A percentile compares a stretch with the other conserved stretches of the same genome.
phyloP scores from a whole-genome alignment of 2,329 filamentous ascomycete species.

The Colletotrichum lindemuthianum region DNA sequence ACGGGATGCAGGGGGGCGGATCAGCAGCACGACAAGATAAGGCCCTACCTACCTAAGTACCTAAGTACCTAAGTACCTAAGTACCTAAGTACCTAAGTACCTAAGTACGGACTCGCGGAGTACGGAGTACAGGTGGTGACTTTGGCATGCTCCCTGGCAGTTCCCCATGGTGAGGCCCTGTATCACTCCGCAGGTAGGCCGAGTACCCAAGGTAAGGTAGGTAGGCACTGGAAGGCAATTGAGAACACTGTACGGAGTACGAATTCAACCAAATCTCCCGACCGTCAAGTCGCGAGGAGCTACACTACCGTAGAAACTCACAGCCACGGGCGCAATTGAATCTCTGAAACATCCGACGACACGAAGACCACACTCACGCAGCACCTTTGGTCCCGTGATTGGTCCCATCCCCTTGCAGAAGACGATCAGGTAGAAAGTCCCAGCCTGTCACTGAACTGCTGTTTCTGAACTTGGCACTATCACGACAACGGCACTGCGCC shows the following conservation, averaged over 20 bases:
- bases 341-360: slow-evolving; percentile 26
- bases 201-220: not conserved
- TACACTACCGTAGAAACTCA: not conserved
- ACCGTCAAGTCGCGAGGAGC: not conserved
- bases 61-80: no score
- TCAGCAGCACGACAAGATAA: slow-evolving; percentile 3
- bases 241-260: no score
- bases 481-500: not conserved
- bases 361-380: slow-evolving; percentile 2
- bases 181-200: not conserved
- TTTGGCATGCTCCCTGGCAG: not conserved
- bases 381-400: slow-evolving; percentile 1
- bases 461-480: not conserved
- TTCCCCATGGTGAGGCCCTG: not conserved
- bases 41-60: not conserved
- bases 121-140: no score
- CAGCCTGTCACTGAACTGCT: no score
- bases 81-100: not conserved
- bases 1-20: not conserved
- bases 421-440: no score
- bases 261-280: no score
- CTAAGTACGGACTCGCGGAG: not conserved
- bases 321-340: not conserved
- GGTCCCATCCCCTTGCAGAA: not conserved
- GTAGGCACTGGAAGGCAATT: no score